Conservation (phyloP, 2,329 filamentous ascomycete species). For the Colletotrichum sp. region DNA sequence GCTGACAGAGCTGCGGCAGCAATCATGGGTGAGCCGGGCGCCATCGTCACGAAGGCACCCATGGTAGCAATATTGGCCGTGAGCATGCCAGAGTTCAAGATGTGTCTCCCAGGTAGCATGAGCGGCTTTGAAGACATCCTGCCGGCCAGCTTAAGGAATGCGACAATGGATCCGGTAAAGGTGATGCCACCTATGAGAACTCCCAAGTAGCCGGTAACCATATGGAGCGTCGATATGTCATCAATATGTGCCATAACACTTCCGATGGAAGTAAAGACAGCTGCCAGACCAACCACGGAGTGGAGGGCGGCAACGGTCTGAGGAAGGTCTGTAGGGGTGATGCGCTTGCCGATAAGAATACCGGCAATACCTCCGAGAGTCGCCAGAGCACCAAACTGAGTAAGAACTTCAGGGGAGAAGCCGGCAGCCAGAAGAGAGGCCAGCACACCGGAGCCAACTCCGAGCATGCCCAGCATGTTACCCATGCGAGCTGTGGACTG, state of each 20-base stretch:
- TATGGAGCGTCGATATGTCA: slow-evolving; percentile 76
- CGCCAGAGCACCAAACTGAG: slow-evolving; percentile 80
- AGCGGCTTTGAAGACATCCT: slow-evolving; percentile 80
- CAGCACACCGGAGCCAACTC: slow-evolving; percentile 81
- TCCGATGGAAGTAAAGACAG: slow-evolving; percentile 86
- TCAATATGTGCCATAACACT: slow-evolving; percentile 66
- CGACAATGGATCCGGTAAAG: slow-evolving; percentile 89
- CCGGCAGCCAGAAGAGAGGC: slow-evolving; percentile 83
- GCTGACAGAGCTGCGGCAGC: slow-evolving; percentile 79
- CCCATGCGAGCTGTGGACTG: slow-evolving; percentile 84
- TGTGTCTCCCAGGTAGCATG: slow-evolving; percentile 73
- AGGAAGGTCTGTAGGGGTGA: slow-evolving; percentile 85
- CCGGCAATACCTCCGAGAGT: slow-evolving; percentile 72
- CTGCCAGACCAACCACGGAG: slow-evolving; percentile 87
- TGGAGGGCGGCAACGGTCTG: slow-evolving; percentile 90
- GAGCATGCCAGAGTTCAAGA: slow-evolving; percentile 76
- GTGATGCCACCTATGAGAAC: slow-evolving; percentile 88
- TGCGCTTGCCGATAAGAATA: slow-evolving; percentile 80
- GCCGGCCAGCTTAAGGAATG: slow-evolving; percentile 85
- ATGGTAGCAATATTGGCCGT: slow-evolving; percentile 81
- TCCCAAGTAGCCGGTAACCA: slow-evolving; percentile 85
- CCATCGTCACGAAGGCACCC: slow-evolving; percentile 82
- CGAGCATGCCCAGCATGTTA: slow-evolving; percentile 85
- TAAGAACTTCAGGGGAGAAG: slow-evolving; percentile 77
- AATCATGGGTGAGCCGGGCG: slow-evolving; percentile 77